Base-by-base conservation (phyloP, 768 basidiomycete species). In the Butyriboletus loyo region DNA sequence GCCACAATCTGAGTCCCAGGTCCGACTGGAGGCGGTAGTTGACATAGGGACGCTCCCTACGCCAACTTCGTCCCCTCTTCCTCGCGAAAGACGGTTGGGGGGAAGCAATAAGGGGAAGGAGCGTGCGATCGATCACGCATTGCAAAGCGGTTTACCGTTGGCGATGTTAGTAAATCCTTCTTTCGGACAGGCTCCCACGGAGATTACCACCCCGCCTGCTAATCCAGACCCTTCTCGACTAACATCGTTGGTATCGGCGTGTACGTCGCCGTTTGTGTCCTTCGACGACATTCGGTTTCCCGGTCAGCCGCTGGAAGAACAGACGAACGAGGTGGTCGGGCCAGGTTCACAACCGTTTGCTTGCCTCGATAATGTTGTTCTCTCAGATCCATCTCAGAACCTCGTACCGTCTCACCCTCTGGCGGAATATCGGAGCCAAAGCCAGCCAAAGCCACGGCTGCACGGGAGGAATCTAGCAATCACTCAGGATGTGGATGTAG, bases 31-130 rank as follows among this genome's bases (percentile, higher is more conserved):
- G n/a, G 22, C 22, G 1, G 34, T 46, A 36, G 21, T 14, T 22
- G 52, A 53, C 11, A 11, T 30, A 9, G 50, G 48, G 7, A 49
- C 41, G 9, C 51, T 67, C 17, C 63, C 54, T 24, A 70, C 63
- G n/a, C 67, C 69, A 7, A 50, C 46, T 8, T 62, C 67, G 7
- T 68, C 66, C 4, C 68, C 65, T 28, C 40, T 50, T 15, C 28
- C 39, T 5, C 31, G 15, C 8, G 22, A 7, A 24, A 50, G 36
- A 17, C 37, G 9, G 5, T 14, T 56, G 3, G 41, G 43, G 15
- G 28, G n/a, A 7, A 41, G 38, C 28, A 31, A 21, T 2, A 53
- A 57, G 31, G 54, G 52, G 4, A 55, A 57, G 44, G 54, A 36
- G 4, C 34, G 19, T 21, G 54, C 37, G 7, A 43, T 46, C 13